Evolutionary conservation across 306 rosid genomes (phyloP).

Genomic region (Acacia acuminata): DNA sequence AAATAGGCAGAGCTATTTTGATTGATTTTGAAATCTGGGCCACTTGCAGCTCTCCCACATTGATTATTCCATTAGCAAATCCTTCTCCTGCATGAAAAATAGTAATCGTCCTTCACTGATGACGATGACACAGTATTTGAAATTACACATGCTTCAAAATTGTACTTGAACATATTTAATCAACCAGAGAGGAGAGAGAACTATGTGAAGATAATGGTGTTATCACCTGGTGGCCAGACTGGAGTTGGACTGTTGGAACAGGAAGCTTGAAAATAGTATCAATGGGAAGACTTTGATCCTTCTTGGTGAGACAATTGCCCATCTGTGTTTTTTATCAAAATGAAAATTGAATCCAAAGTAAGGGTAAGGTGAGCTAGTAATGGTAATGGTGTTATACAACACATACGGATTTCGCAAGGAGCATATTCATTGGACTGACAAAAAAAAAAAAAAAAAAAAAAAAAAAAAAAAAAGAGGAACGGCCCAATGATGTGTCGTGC

Average conservation of each 20-base stretch:
- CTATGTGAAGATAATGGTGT: neutral
- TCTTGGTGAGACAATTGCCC: neutral
- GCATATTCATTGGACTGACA: too few relatives aligned
- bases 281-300: conserved; percentile 34
- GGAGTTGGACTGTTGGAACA: neutral
- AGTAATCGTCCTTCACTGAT: too few relatives aligned
- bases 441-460: too few relatives aligned
- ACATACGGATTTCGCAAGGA: too few relatives aligned
- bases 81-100: too few relatives aligned
- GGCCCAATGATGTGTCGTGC: too few relatives aligned
- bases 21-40: conserved; percentile 34
- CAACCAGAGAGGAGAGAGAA: neutral
- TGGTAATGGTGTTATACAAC: neutral
- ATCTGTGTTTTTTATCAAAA: neutral
- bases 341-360: neutral
- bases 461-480: too few relatives aligned
- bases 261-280: conserved; percentile 35
- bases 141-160: too few relatives aligned
- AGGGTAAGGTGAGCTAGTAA: neutral
- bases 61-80: too few relatives aligned
- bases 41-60: too few relatives aligned
- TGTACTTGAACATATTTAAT: too few relatives aligned
- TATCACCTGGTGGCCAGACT: conserved; percentile 12
- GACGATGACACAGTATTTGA: too few relatives aligned
- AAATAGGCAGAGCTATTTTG: conserved; percentile 46